phyloP scores from a whole-genome alignment of 2,329 filamentous ascomycete genomes.

The Alternaria sp. region DNA sequence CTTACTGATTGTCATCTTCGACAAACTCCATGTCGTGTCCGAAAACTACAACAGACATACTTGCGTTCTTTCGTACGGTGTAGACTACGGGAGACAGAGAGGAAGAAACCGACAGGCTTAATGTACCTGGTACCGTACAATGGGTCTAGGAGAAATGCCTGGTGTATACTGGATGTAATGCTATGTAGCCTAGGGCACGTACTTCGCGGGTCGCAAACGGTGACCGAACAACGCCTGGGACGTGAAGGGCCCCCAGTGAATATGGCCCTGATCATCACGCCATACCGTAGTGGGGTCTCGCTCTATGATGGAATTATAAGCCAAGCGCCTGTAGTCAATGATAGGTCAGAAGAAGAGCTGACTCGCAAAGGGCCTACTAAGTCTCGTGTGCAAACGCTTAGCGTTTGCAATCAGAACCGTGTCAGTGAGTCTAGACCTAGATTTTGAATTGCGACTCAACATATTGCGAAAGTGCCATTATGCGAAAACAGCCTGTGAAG shows the following conservation, averaged over 20 bases:
- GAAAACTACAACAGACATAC: background rate
- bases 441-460: background rate
- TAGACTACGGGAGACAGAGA: background rate
- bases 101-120: background rate
- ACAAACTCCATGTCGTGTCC: background rate
- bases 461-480: background rate
- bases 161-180: background rate
- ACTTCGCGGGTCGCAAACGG: background rate
- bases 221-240: fast-evolving
- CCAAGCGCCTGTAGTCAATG: background rate
- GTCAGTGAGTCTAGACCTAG: background rate
- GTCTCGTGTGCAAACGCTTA: background rate
- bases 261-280: background rate
- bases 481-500: background rate
- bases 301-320: background rate
- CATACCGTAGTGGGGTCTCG: background rate
- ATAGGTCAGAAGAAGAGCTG: background rate
- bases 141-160: background rate
- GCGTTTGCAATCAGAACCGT: background rate
- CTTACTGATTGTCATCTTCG: background rate
- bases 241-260: background rate
- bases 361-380: background rate
- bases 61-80: background rate
- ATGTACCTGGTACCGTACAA: background rate
- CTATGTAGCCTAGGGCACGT: background rate